Evolutionary conservation across 2,329 filamentous ascomycete species (phyloP).

Genomic region (Nakataea oryzae): DNA sequence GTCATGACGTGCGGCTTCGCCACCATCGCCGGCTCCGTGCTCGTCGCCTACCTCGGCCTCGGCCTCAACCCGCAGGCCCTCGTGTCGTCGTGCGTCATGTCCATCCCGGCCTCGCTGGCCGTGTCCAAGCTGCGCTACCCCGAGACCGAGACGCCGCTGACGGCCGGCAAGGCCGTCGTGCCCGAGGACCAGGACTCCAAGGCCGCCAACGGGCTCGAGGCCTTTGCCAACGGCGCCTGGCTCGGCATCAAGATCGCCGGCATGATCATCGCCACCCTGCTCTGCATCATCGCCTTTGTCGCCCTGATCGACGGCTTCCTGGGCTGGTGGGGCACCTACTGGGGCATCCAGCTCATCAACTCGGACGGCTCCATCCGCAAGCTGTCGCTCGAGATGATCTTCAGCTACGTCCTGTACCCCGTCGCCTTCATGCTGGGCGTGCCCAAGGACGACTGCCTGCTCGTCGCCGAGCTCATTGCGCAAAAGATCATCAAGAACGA

Average conservation of each 20-base stretch:
- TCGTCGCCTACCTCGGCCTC: conserved; percentile 77
- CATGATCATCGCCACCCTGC: conserved; percentile 69
- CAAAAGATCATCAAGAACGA: conserved; percentile 82
- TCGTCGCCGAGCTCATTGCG: conserved; percentile 65
- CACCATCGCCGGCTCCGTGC: conserved; percentile 79
- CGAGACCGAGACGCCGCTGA: conserved; percentile 78
- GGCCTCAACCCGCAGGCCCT: conserved; percentile 78
- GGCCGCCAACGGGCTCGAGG: conserved; percentile 73
- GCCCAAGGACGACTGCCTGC: conserved; percentile 53
- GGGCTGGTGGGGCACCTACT: conserved; percentile 72
- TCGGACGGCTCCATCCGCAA: conserved; percentile 47
- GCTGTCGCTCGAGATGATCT: conserved; percentile 65
- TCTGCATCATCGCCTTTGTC: conserved; percentile 73
- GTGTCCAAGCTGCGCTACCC: conserved; percentile 85
- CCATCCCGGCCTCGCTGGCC: conserved; percentile 81
- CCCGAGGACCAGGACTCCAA: conserved; percentile 67
- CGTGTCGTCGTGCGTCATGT: conserved; percentile 91
- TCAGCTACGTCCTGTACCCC: conserved; percentile 70
- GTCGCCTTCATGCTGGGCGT: conserved; percentile 76
- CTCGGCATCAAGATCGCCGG: conserved; percentile 78
- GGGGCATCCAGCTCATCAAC: conserved; percentile 30
- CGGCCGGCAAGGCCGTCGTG: conserved; percentile 69
- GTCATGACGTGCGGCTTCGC: conserved; percentile 89
- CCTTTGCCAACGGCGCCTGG: conserved; percentile 78
- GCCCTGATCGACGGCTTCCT: conserved; percentile 66